phyloP scores from a whole-genome alignment of 306 rosid genomes.

The Senna siamea region DNA sequence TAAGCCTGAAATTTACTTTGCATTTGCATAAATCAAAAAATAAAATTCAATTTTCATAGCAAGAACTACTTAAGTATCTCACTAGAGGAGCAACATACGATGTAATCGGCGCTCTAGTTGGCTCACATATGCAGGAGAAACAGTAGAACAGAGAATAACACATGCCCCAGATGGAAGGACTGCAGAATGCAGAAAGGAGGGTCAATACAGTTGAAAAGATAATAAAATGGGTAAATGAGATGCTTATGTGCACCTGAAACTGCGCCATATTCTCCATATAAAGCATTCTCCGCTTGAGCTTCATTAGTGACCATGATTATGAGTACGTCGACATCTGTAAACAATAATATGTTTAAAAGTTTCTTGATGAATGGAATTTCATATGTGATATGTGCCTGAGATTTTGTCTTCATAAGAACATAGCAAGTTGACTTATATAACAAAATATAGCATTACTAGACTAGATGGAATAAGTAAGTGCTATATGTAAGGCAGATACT shows the following conservation, averaged over 20 bases:
- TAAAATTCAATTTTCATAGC: slow-evolving; percentile 24
- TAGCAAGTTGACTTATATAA: slow-evolving; percentile 23
- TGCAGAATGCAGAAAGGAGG: slow-evolving; percentile 43
- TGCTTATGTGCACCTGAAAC: slow-evolving; percentile 69
- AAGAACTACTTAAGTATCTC: slow-evolving; percentile 34
- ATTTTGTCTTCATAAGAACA: slow-evolving; percentile 31
- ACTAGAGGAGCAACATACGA: slow-evolving; percentile 56
- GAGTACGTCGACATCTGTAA: slow-evolving; percentile 83
- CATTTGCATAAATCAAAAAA: slow-evolving; percentile 24
- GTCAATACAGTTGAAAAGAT: slow-evolving; percentile 38
- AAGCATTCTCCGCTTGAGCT: slow-evolving; percentile 79
- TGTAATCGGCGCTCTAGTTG: slow-evolving; percentile 76
- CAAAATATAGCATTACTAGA: not conserved
- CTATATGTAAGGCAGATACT: not conserved
- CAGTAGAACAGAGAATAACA: slow-evolving; percentile 84
- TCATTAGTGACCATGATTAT: slow-evolving; percentile 91
- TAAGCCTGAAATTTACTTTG: slow-evolving; percentile 19
- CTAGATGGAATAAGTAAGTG: slow-evolving; percentile 19
- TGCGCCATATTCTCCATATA: slow-evolving; percentile 88
- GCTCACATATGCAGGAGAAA: slow-evolving; percentile 91
- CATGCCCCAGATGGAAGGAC: slow-evolving; percentile 88
- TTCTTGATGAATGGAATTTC: slow-evolving; percentile 14
- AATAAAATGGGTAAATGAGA: slow-evolving; percentile 29
- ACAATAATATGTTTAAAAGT: slow-evolving; percentile 31
- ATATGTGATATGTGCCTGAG: slow-evolving; percentile 23